Evolutionary conservation across 2,329 filamentous ascomycete genomes (phyloP).

Genomic region (Stagonosporopsis chrysanthemi): DNA sequence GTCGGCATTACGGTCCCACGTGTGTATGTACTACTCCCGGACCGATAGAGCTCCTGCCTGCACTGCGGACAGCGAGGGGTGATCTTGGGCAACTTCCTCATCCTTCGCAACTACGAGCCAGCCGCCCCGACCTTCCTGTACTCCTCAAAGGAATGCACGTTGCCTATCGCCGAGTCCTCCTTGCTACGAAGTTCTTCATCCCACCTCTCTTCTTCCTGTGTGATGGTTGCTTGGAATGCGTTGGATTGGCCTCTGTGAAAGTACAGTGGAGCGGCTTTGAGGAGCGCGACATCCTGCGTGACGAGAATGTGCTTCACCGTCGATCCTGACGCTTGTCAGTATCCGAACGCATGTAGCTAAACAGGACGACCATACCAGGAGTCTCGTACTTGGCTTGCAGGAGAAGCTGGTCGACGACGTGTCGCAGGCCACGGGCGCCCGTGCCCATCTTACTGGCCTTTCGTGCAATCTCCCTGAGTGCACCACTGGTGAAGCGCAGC

Average conservation of each 20-base stretch:
- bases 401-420: conserved; percentile 58
- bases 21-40: neutral
- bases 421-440: conserved; percentile 63
- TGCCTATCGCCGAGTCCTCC: conserved; percentile 34
- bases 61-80: neutral
- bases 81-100: neutral
- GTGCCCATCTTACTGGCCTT: conserved; percentile 74
- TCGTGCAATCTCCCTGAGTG: conserved; percentile 81
- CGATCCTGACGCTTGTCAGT: conserved; percentile 41
- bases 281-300: conserved; percentile 54
- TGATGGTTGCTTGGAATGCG: conserved; percentile 50
- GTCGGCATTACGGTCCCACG: neutral
- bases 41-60: neutral
- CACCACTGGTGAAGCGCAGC: conserved; percentile 81
- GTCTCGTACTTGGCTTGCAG: conserved; percentile 58
- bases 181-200: conserved; percentile 48
- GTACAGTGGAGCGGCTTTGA: conserved; percentile 52
- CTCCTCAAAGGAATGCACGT: conserved; percentile 54
- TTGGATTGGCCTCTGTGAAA: conserved; percentile 54
- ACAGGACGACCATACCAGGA: conserved; percentile 44
- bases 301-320: conserved; percentile 56
- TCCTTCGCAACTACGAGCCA: conserved; percentile 25
- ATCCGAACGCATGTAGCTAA: neutral
- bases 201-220: conserved; percentile 57
- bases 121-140: conserved; percentile 53